Base-by-base conservation (phyloP, 2,329 filamentous ascomycete species). In the Aschersonia sp. region DNA sequence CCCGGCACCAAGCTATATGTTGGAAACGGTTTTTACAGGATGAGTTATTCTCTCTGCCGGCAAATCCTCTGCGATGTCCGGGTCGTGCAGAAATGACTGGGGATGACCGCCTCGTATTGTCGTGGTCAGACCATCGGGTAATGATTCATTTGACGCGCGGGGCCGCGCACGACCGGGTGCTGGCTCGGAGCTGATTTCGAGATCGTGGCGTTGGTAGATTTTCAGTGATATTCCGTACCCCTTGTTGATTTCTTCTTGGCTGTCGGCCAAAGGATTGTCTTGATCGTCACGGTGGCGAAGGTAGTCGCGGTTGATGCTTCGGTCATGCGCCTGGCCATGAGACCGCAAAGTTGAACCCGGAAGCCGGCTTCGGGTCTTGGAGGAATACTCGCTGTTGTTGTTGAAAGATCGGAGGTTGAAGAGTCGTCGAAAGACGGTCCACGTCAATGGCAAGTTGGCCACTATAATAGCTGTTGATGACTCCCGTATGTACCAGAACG, bases 401-500 rank as follows among this genome's bases (percentile, higher is more conserved):
- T 43, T 44, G 43, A 61, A 62, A 1, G 57, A 58, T 6, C 56
- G 52, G 5, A 62, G 52, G 5, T 60, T 54, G 54, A 70, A 66
- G 31, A 62, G 50, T 5, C 61, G 59, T 31, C 66, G 67, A n/a
- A 68, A 52, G 2, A 69, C 54, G 0, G 66, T 66, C 68, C 68
- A 71, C 1, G 65, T 65, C 9, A 68, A 58, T 5, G 68, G 67
- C 4, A 71, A 61, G 45, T 71, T 70, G 43, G 67, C 58, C 9
- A 65, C 61, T 52, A 70, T 68, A 40, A 71, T 58, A n/a, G 68
- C 66, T 4, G 67, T 70, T 1, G 67, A 69, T 0, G 68, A 67
- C 51, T 71, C 68, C 32, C 68, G 66, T 45, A 70, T 65, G 54
- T 70, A 71, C 68, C 68, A 71, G 47, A 63, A 66, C 3, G 63